Conservation (phyloP, 2,329 filamentous ascomycete species). For the Cryphonectria carpinicola region DNA sequence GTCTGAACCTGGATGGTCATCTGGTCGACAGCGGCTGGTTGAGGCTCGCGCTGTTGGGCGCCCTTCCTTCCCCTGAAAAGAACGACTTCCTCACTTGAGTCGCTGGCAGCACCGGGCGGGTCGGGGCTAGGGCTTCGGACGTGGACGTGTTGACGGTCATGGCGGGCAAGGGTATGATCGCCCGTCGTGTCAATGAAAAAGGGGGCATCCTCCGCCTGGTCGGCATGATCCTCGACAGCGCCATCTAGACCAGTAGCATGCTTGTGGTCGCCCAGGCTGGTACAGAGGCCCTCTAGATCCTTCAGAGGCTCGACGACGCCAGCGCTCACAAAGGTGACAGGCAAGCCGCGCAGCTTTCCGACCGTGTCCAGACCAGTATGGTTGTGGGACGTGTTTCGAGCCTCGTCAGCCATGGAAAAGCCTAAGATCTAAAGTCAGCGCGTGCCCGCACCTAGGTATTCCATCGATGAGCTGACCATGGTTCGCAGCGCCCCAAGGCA, state of each 20-base stretch:
- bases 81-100: conserved; percentile 75
- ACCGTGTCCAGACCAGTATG: conserved; percentile 44
- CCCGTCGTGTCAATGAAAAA: conserved; percentile 47
- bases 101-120: conserved; percentile 36
- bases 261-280: neutral
- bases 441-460: conserved; percentile 31
- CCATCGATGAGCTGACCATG: conserved; percentile 23
- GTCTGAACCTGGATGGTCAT: conserved; percentile 33
- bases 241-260: neutral
- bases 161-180: conserved; percentile 32
- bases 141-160: conserved; percentile 20
- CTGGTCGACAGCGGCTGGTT: conserved; percentile 28
- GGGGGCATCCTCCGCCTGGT: conserved; percentile 15
- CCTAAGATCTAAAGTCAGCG: conserved; percentile 39
- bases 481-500: conserved; percentile 15
- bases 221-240: conserved; percentile 19
- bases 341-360: conserved; percentile 50
- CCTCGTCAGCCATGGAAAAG: conserved; percentile 53
- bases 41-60: conserved; percentile 28
- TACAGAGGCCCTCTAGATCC: conserved; percentile 38
- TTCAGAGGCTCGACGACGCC: conserved; percentile 56
- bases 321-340: conserved; percentile 58
- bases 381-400: conserved; percentile 54
- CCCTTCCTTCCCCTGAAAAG: conserved; percentile 55
- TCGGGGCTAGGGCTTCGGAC: conserved; percentile 30